Evolutionary conservation across 805 yeast species (phyloP).

Genomic region (Candida peoriensis): DNA sequence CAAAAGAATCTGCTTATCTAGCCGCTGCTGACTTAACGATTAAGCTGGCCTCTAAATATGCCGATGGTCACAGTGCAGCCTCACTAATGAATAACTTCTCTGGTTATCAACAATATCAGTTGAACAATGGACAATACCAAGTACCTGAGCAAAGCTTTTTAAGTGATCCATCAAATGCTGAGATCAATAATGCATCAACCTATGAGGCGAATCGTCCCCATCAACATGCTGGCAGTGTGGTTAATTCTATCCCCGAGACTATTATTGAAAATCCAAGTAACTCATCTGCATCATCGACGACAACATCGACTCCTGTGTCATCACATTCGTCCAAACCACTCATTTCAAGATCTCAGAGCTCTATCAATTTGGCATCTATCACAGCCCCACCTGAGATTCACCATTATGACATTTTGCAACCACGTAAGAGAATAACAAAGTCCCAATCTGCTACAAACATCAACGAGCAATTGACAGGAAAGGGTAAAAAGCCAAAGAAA

Average conservation of each 20-base stretch:
- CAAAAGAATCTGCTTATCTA: constrained; percentile 13
- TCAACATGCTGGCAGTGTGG: too few species aligned
- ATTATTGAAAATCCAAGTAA: constrained; percentile 4
- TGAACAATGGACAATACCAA: neutral
- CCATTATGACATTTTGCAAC: constrained; percentile 21
- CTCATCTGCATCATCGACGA: constrained; percentile 3
- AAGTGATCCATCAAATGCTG: constrained; percentile 6
- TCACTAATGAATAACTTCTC: neutral
- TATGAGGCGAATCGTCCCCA: neutral
- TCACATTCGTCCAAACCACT: constrained; percentile 6
- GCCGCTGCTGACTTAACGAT: constrained; percentile 28
- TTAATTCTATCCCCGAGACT: constrained; percentile 2
- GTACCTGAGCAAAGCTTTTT: constrained; percentile 1
- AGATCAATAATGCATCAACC: neutral
- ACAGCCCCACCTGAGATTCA: constrained; percentile 30
- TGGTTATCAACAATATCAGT: constrained; percentile 1
- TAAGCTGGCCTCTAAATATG: constrained; percentile 23
- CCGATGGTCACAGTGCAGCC: constrained; percentile 2
- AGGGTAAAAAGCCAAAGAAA: constrained; percentile 40
- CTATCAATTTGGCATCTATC: constrained; percentile 50
- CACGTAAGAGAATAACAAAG: constrained; percentile 18
- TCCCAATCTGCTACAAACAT: constrained; percentile 19
- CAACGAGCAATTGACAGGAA: constrained; percentile 13
- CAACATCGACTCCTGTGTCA: constrained; percentile 1
- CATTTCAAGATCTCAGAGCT: constrained; percentile 44